phyloP scores from a whole-genome alignment of 345 rosid genomes.

The Pugionium cornutum region DNA sequence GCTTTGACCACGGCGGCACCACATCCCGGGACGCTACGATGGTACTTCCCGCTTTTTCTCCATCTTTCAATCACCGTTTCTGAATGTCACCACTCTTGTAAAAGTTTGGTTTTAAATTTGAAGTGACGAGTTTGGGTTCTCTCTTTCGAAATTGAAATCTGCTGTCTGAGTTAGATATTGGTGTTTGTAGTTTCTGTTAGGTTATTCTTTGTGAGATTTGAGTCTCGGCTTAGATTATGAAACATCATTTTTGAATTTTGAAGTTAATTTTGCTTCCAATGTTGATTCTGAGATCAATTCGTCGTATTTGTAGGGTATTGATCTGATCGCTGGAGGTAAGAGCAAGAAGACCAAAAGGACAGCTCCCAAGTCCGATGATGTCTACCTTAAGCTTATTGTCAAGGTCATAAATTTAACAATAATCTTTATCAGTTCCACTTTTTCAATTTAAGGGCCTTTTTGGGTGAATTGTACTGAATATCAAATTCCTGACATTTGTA shows the following conservation, averaged over 20 bases:
- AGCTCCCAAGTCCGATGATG: conserved; percentile 87
- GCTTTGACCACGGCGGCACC: conserved; percentile 30
- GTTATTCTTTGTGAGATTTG: not conserved
- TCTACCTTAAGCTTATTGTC: conserved; percentile 91
- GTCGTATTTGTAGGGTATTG: conserved; percentile 67
- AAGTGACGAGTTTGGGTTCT: not conserved
- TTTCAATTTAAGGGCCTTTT: not conserved
- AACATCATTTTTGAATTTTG: not conserved
- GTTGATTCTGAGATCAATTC: conserved; percentile 18
- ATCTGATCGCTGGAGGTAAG: conserved; percentile 95
- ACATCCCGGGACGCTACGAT: conserved; percentile 19
- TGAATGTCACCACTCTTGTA: not conserved
- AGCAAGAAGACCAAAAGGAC: conserved; percentile 86
- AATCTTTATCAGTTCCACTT: not conserved
- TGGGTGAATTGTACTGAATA: not conserved
- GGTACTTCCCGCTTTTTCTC: conserved; percentile 6
- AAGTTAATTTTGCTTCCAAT: not conserved
- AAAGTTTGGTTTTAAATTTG: not conserved
- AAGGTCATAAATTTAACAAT: conserved; percentile 50
- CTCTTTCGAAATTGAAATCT: not conserved
- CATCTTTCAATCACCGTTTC: not conserved
- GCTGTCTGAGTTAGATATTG: not conserved
- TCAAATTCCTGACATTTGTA: not conserved
- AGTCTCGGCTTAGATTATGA: not conserved
- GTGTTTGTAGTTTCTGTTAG: not conserved